A percentile compares a stretch with the other conserved stretches of the same genome.
Evolutionary conservation across 2,329 filamentous ascomycete species (phyloP).

Genomic region (Trichophyton mentagrophytes): DNA sequence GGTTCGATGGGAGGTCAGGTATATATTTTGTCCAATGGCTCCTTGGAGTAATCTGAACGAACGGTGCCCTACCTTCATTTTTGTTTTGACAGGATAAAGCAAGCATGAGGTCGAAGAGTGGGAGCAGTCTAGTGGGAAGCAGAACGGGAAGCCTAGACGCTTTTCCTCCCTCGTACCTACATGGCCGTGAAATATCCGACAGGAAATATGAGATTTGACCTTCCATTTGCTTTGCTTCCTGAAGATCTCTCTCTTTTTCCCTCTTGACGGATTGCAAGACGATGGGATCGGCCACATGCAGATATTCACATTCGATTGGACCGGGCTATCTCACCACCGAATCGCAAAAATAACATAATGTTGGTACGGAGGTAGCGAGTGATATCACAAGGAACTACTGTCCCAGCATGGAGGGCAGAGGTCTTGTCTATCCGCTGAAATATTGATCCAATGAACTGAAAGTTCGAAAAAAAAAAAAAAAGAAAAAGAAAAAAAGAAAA

Average conservation of each 20-base stretch:
- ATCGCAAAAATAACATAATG: slow-evolving; percentile 5
- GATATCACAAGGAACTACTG: slow-evolving; percentile 13
- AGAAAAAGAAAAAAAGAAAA: too few species aligned
- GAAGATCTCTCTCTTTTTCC: background rate
- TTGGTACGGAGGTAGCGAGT: slow-evolving; percentile 10
- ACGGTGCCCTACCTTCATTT: background rate
- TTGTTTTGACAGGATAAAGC: background rate
- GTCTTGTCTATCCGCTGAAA: background rate
- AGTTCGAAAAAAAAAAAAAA: background rate
- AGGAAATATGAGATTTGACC: background rate
- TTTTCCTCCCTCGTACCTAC: background rate
- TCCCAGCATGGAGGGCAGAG: slow-evolving; percentile 1
- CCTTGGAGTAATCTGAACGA: background rate
- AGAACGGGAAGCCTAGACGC: background rate
- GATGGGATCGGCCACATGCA: slow-evolving; percentile 17
- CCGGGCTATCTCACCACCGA: slow-evolving; percentile 21
- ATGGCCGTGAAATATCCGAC: background rate
- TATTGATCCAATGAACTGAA: background rate
- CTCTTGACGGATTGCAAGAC: background rate
- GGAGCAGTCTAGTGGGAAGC: background rate
- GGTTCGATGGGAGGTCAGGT: background rate
- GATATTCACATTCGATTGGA: slow-evolving; percentile 17
- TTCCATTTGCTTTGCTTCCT: background rate
- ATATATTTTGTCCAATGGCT: slow-evolving; percentile 1
- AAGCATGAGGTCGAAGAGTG: background rate